phyloP scores from a whole-genome alignment of 495 filamentous ascomycete genomes.

The Penicillium roqueforti region DNA sequence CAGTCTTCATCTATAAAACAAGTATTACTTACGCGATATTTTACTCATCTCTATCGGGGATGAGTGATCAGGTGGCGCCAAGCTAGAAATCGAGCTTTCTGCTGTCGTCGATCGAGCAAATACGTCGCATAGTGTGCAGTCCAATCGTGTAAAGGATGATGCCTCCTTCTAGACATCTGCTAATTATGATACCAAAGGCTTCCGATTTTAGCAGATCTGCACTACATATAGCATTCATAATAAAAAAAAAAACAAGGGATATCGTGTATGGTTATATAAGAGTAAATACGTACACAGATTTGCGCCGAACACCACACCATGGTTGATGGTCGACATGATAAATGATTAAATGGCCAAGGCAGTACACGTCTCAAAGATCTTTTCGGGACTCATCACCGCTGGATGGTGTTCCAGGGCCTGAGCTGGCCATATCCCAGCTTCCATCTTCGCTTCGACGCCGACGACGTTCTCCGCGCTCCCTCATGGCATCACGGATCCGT shows the following conservation, averaged over 20 bases:
- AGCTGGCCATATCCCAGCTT: slow-evolving; percentile 46
- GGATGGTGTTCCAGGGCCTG: slow-evolving; percentile 42
- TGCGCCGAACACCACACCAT: slow-evolving; percentile 22
- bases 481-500: slow-evolving; percentile 85
- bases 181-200: no score
- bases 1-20: no score
- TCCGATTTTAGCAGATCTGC: no score
- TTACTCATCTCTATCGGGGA: no score
- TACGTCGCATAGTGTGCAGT: no score
- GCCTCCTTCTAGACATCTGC: no score
- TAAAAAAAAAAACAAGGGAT: slow-evolving; percentile 18
- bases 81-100: no score
- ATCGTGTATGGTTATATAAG: slow-evolving; percentile 25
- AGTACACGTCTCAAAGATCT: slow-evolving; percentile 29
- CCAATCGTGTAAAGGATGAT: no score
- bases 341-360: slow-evolving; percentile 9
- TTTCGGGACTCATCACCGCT: slow-evolving; percentile 42
- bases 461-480: slow-evolving; percentile 71
- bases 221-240: no score
- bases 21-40: no score
- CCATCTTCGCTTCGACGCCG: slow-evolving; percentile 59
- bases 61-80: no score
- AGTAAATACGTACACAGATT: slow-evolving; percentile 17
- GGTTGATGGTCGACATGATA: slow-evolving; percentile 8
- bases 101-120: no score